Conservation (phyloP, 2,329 filamentous ascomycete genomes). For the Penicillium sp. region DNA sequence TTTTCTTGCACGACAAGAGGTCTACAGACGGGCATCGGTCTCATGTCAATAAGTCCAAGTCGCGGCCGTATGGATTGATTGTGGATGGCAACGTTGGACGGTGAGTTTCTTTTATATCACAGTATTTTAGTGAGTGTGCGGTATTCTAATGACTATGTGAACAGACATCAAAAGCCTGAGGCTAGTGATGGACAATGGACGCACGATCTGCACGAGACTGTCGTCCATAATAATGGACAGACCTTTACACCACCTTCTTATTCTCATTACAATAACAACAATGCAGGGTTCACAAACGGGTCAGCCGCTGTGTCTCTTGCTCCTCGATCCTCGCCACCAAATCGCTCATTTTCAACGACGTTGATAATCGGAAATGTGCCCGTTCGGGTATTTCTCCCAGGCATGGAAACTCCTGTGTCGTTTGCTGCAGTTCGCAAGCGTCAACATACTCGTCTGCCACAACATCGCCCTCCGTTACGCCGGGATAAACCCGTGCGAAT, state of each 20-base stretch:
- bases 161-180: conserved; percentile 35
- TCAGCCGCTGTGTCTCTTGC: conserved; percentile 37
- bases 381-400: conserved; percentile 74
- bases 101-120: conserved; percentile 31
- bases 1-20: conserved; percentile 95
- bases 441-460: conserved; percentile 88
- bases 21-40: conserved; percentile 74
- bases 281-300: conserved; percentile 8
- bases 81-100: conserved; percentile 40
- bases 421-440: conserved; percentile 77
- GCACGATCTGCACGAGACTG: conserved; percentile 85
- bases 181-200: conserved; percentile 75
- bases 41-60: conserved; percentile 47
- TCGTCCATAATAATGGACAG: conserved; percentile 38
- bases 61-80: conserved; percentile 49
- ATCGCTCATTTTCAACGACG: conserved; percentile 76
- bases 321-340: conserved; percentile 62
- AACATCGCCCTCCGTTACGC: conserved; percentile 88
- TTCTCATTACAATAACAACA: conserved; percentile 26
- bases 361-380: conserved; percentile 79
- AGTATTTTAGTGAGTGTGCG: conserved; percentile 19
- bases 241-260: conserved; percentile 26
- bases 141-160: conserved; percentile 33
- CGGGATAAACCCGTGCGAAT: conserved; percentile 96
- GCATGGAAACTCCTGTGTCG: conserved; percentile 65